Evolutionary conservation across 352 stramenopile genomes (phyloP), one percentile per base, ranked within the genome.

Genomic region (Phytopythium chamaehyphon): DNA sequence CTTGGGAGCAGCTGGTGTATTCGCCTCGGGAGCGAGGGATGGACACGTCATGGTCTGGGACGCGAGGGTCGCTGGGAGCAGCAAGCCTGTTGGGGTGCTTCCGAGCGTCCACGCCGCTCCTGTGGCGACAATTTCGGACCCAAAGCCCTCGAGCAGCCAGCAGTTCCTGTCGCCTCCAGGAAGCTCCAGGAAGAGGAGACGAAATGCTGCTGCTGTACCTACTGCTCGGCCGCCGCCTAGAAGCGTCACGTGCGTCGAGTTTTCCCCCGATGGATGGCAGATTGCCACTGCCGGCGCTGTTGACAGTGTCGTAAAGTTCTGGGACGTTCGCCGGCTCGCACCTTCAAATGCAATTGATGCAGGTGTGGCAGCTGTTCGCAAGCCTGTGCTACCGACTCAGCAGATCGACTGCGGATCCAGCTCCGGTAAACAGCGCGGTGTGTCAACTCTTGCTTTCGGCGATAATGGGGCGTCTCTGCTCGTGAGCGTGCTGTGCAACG

Each of bases 171-270:
- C 73, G 2, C 62, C 73, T 5, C 44, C 54, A 28, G 18, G 45
- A 45, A 64, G 69, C 55, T 36, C 61, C 54, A 58, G 61, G 47
- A 66, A 66, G 54, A 59, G 60, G 54, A 45, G 36, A 33, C 59
- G 10, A 28, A n/a, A 8, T 47, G 3, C 40, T 28, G 14, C 49
- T 0, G 35, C 31, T 2, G 51, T n/a, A n/a, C n/a, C 54, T 2
- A 45, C 48, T 19, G 46, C 50, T 28, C 66, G 45, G 9, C 45
- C 45, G 1, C 45, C 70, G 5, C 72, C 72, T 39, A 62, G 72
- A 3, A 90, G 79, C 57, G 79, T 88, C 23, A 90, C 79, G 28
- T 86, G 79, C 40, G 56, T 90, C n/a, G 76, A 86, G 43, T 90
- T 88, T 62, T 54, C 61, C 15, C 52, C 50, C 11, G 55, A 55